Evolutionary conservation across 2,329 filamentous ascomycete genomes (phyloP).

Genomic region (Rutstroemia sp.): DNA sequence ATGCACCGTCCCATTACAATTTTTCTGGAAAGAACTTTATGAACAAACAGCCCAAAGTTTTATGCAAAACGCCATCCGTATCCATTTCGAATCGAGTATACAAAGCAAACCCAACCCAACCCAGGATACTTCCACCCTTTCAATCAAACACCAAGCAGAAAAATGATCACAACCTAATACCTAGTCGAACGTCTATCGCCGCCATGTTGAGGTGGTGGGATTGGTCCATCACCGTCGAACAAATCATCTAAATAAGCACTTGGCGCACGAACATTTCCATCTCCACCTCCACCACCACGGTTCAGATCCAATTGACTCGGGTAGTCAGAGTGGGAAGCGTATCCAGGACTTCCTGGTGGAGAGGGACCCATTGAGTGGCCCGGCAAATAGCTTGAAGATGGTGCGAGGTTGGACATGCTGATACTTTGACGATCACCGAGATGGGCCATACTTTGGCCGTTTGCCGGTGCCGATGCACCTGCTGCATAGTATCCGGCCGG

Average conservation of each 20-base stretch:
- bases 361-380: conserved; percentile 36
- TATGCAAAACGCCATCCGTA: too few relatives aligned
- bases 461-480: conserved; percentile 34
- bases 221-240: conserved; percentile 50
- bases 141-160: too few relatives aligned
- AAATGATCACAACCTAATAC: too few relatives aligned
- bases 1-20: too few relatives aligned
- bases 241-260: conserved; percentile 88
- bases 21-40: too few relatives aligned
- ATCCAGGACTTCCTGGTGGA: conserved; percentile 56
- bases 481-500: conserved; percentile 88
- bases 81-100: too few relatives aligned
- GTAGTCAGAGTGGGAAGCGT: conserved; percentile 35
- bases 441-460: conserved; percentile 28
- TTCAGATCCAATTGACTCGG: conserved; percentile 55
- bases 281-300: conserved; percentile 39
- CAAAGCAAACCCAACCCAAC: too few relatives aligned
- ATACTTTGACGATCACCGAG: conserved; percentile 38
- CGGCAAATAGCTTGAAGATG: conserved; percentile 41
- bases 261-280: conserved; percentile 60
- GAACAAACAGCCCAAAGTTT: too few relatives aligned
- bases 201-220: too few relatives aligned
- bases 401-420: conserved; percentile 48
- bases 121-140: too few relatives aligned
- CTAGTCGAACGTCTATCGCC: too few relatives aligned